phyloP scores from a whole-genome alignment of 2,329 filamentous ascomycete genomes.

The Paramyrothecium sp. region DNA sequence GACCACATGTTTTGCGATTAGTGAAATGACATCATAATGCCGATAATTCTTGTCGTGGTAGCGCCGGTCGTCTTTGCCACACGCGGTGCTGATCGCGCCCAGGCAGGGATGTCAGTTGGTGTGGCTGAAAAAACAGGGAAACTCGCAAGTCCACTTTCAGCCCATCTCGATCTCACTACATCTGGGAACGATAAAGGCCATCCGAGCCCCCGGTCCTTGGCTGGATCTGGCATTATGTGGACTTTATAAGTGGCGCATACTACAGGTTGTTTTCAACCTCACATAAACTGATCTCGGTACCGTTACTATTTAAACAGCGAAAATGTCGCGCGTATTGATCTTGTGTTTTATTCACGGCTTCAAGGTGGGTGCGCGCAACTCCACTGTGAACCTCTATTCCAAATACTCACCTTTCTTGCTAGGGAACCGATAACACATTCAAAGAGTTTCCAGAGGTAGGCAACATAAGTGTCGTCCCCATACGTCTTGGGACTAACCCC shows the following conservation, averaged over 20 bases:
- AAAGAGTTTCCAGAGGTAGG: slow-evolving; percentile 57
- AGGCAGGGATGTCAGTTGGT: neutral
- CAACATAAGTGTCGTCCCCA: neutral
- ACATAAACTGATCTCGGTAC: neutral
- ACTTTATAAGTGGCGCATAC: neutral
- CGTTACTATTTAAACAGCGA: neutral
- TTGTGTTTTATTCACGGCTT: slow-evolving; percentile 77
- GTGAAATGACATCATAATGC: neutral
- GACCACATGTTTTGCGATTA: neutral
- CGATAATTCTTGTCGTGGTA: neutral
- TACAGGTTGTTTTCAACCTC: neutral
- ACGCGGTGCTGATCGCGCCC: neutral
- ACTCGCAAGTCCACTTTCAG: neutral
- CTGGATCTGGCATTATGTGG: neutral
- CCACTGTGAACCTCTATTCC: neutral
- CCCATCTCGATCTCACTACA: neutral
- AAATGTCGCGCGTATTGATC: slow-evolving; percentile 56
- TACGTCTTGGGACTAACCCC: neutral
- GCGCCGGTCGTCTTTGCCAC: neutral
- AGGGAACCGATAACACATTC: slow-evolving; percentile 71
- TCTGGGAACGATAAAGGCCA: neutral
- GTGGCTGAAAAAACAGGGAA: neutral
- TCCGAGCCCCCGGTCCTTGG: neutral
- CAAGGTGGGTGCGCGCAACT: slow-evolving; percentile 44
- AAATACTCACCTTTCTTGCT: slow-evolving; percentile 1